Base-by-base conservation (phyloP, 2,329 filamentous ascomycete genomes). In the Fusarium heterosporum region DNA sequence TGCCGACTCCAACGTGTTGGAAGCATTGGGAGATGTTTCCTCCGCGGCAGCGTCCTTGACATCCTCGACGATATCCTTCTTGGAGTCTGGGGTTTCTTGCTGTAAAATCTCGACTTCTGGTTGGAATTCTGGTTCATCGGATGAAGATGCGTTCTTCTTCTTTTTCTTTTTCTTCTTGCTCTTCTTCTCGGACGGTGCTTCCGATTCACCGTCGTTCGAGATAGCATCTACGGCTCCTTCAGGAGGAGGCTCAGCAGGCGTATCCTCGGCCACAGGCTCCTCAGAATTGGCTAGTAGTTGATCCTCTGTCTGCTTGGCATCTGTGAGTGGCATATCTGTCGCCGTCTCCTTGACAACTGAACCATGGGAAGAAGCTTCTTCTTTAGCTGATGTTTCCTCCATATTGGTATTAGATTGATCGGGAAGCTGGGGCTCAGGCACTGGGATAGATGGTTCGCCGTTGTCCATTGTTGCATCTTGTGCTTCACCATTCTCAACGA, bases 141-240 rank as follows among this genome's bases (percentile, higher is more conserved):
- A 38, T 17, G 57, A 30, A 22, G 62, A 38, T 16, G 54, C 41
- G 26, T 54, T 61, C 58, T 72, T 73, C 57, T 74, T 68, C 55
- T 74, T 74, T 4, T 72, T 82, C 76, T 78, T 82, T 17, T 78
- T 79, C 68, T 73, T 81, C 69, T 72, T 81, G 54, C 58, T 69
- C 65, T 67, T 71, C 50, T 71, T 74, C 25, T 69, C 61, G 4
- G 66, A 26, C 9, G 43, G 26, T n/a, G 41, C 42, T 39, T 71
- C 66, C 32, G 53, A 28, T 19, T 56, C 56, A 19, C 34, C 45
- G 13, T 67, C 50, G 10, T 51, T 41, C 40, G 32, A 34, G 26
- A 38, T 32, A 29, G 13, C 22, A 17, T 47, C 45, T 3, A 30
- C 28, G 25, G 42, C 41, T 45, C 29, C 45, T 54, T 68, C 65